Evolutionary conservation across 495 filamentous ascomycete species (phyloP).

Genomic region (Lophiotrema nucula): DNA sequence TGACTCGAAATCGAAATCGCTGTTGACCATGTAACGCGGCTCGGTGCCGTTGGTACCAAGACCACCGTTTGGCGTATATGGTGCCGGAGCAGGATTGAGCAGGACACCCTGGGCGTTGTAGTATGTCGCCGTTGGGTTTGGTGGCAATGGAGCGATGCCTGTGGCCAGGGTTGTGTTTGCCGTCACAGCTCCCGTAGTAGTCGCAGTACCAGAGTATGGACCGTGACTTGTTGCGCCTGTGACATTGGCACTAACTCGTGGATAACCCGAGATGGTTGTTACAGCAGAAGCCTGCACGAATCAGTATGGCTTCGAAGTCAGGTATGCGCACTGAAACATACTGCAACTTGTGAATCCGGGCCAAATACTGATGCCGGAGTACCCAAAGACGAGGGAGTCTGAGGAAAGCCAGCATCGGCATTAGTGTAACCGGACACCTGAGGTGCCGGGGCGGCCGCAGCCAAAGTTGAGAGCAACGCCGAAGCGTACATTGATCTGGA

Average conservation of each 20-base stretch:
- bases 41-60: constrained; percentile 72
- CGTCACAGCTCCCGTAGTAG: constrained; percentile 41
- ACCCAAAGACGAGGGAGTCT: constrained; percentile 25
- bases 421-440: constrained; percentile 42
- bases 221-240: constrained; percentile 43
- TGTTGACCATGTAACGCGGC: constrained; percentile 63
- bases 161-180: constrained; percentile 32
- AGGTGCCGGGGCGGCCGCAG: constrained; percentile 37
- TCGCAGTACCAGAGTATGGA: constrained; percentile 40
- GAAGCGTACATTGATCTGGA: constrained; percentile 28
- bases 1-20: constrained; percentile 43
- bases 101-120: constrained; percentile 74
- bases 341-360: constrained; percentile 30
- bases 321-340: too few species aligned
- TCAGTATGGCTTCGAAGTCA: too few species aligned
- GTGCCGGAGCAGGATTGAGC: constrained; percentile 62
- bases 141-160: constrained; percentile 35
- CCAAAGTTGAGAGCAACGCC: constrained; percentile 34
- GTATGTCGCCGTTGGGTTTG: constrained; percentile 44
- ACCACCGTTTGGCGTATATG: constrained; percentile 73
- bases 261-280: too few species aligned
- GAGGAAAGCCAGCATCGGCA: constrained; percentile 34
- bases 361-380: constrained; percentile 28
- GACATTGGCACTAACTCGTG: constrained; percentile 30
- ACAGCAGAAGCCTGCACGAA: too few species aligned